A percentile compares a stretch with the other conserved stretches of the same genome.
Evolutionary conservation across 2,329 filamentous ascomycete species (phyloP).

Genomic region (Alternaria postmessia): DNA sequence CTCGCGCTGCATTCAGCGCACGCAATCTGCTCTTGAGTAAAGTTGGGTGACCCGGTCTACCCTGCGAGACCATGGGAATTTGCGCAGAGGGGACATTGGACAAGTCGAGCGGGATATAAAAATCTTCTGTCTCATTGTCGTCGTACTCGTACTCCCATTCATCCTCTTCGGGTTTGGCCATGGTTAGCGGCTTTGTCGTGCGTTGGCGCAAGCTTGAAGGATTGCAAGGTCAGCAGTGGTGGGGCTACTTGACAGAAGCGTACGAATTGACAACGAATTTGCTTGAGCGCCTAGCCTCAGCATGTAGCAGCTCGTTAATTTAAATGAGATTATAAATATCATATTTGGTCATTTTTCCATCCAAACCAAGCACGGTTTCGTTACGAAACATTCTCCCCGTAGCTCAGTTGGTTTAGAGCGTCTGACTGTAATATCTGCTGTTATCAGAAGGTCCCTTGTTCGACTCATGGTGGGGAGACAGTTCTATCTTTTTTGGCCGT

Average conservation of each 20-base stretch:
- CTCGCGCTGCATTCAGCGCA: constrained; percentile 36
- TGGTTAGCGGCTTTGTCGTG: constrained; percentile 16
- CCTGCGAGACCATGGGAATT: constrained; percentile 25
- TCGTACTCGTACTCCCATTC: constrained; percentile 71
- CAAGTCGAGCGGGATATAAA: constrained; percentile 68
- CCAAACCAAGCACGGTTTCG: constrained; percentile 25
- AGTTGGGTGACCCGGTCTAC: constrained; percentile 34
- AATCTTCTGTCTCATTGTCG: constrained; percentile 62
- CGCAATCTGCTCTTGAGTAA: constrained; percentile 41
- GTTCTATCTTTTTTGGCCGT: constrained; percentile 16
- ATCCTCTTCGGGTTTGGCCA: constrained; percentile 44
- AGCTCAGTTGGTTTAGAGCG: constrained; percentile 49
- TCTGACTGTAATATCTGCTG: constrained; percentile 48
- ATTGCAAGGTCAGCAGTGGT: not conserved
- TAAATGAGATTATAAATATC: too few relatives aligned
- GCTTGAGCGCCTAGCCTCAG: too few relatives aligned
- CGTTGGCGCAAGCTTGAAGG: not conserved
- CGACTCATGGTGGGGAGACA: constrained; percentile 46
- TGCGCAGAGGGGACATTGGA: constrained; percentile 49
- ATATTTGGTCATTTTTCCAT: rapidly evolving
- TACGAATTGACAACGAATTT: not conserved
- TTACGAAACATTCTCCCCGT: constrained; percentile 29
- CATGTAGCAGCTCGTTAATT: too few relatives aligned
- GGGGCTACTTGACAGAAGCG: not conserved
- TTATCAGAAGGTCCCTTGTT: constrained; percentile 47